Evolutionary conservation across 2,329 filamentous ascomycete species (phyloP).

Genomic region (Dactylellina haptotyla): DNA sequence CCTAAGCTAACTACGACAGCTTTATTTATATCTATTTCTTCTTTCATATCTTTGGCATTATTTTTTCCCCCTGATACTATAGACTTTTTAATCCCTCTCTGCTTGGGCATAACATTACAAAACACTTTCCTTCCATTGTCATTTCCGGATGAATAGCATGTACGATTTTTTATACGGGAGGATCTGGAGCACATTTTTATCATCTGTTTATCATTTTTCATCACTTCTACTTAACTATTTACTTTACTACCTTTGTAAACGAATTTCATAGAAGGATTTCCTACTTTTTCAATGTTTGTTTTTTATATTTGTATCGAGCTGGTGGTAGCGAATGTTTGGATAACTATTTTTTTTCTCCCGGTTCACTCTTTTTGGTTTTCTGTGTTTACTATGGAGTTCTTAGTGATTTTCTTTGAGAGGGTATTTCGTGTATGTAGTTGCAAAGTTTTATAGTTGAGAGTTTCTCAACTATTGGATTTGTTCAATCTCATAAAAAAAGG

Average conservation of each 20-base stretch:
- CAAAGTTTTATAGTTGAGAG: too few relatives aligned
- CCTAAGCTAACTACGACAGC: background rate
- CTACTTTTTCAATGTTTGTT: slow-evolving; percentile 13
- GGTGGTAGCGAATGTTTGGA: slow-evolving; percentile 18
- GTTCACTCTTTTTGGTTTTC: slow-evolving; percentile 1
- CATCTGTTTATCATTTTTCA: too few relatives aligned
- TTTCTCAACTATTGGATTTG: too few relatives aligned
- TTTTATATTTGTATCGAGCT: background rate
- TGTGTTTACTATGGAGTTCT: slow-evolving; percentile 48
- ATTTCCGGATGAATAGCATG: slow-evolving; percentile 36
- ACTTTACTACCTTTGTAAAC: slow-evolving; percentile 2
- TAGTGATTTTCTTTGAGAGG: slow-evolving; percentile 24
- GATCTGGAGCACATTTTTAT: slow-evolving; percentile 45
- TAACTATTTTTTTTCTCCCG: slow-evolving; percentile 27
- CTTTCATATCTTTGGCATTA: background rate
- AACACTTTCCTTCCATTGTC: slow-evolving; percentile 17
- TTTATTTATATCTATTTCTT: slow-evolving; percentile 12
- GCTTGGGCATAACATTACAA: slow-evolving; percentile 1
- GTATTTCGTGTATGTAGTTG: too few relatives aligned
- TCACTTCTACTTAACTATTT: slow-evolving; percentile 35
- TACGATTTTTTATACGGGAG: slow-evolving; percentile 37
- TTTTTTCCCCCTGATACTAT: background rate
- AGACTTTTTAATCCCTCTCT: slow-evolving; percentile 15
- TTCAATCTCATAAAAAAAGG: too few relatives aligned
- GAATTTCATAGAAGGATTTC: slow-evolving; percentile 41